Base-by-base conservation (phyloP, 805 yeast species). In the Suhomyces emberorum region DNA sequence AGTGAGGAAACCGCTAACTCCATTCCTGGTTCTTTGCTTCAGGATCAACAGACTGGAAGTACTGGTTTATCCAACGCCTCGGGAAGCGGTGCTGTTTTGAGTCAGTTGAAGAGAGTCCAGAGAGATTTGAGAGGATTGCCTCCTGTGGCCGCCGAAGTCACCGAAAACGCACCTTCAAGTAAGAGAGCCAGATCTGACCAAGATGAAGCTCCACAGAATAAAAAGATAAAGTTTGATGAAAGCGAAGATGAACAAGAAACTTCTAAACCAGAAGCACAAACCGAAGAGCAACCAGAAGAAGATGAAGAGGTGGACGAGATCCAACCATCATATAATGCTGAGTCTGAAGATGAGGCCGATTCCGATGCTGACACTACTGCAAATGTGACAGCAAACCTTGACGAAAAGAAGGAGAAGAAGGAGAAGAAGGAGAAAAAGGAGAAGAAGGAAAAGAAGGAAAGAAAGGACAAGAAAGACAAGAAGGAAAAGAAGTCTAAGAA, bases 101-200 rank as follows among this genome's bases (percentile, higher is more conserved):
- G 84, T 39, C 95, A 85, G 63, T 66, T 86, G 49, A 74, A 70
- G 49, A 72, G 95, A 55, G 66, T 84, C 27, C 91, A 82, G 54
- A 74, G 95, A 61, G 87, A 83, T 44, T 74, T 85, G 46, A 69
- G 88, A 47, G 95, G 95, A 1, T 70, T 86, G 39, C 91, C 95
- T 7, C 95, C 95, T 24, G 49, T 60, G 42, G 50, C 44, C 48
- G 57, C 53, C 20, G 59, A 48, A 29, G 39, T 55, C 28, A 56
- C 52, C 29, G 57, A 51, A 17, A 43, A 23, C 35, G 48, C 25
- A 41, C 47, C 38, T 29, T 20, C 36, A 34, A 49, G 33, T 42
- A 52, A 32, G 42, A 43, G 30, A 53, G 49, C 32, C 43, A 47
- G 30, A 43, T 40, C 28, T 31, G 49, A 44, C 42, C 47, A 31